Evolutionary conservation across 768 basidiomycete genomes (phyloP).

Genomic region (Kockovaella imperatae): DNA sequence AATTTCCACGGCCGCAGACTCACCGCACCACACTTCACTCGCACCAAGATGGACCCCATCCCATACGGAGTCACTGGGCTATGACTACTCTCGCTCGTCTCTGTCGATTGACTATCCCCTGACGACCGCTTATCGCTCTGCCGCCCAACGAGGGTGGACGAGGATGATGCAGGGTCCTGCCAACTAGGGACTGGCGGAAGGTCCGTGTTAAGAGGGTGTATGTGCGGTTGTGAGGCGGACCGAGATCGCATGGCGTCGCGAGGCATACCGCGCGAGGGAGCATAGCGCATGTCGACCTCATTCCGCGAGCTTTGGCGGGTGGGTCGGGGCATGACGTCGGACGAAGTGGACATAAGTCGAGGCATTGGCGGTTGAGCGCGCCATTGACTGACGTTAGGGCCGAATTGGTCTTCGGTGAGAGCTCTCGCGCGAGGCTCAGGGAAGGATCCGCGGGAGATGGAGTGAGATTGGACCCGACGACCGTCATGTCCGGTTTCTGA

Average conservation of each 20-base stretch:
- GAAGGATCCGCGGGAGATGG: slow-evolving; percentile 55
- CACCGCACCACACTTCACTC: slow-evolving; percentile 75
- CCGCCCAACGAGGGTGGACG: slow-evolving; percentile 26
- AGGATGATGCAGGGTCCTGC: too few species aligned
- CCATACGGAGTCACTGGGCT: slow-evolving; percentile 47
- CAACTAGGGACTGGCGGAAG: too few species aligned
- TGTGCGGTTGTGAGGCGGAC: too few species aligned
- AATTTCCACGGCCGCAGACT: slow-evolving; percentile 2
- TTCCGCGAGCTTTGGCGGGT: too few species aligned
- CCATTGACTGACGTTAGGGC: slow-evolving; percentile 61
- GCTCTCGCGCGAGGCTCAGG: slow-evolving; percentile 55
- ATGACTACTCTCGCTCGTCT: slow-evolving; percentile 56
- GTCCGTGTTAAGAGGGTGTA: too few species aligned
- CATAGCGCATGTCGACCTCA: too few species aligned
- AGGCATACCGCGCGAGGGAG: too few species aligned
- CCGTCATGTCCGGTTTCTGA: slow-evolving; percentile 41
- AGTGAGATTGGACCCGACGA: slow-evolving; percentile 53
- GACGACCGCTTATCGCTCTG: slow-evolving; percentile 36
- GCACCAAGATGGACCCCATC: slow-evolving; percentile 65
- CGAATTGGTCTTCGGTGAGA: slow-evolving; percentile 62
- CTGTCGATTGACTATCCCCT: slow-evolving; percentile 42
- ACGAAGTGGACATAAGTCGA: slow-evolving; percentile 34
- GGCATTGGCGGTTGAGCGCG: slow-evolving; percentile 47
- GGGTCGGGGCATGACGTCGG: too few species aligned
- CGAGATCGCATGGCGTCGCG: too few species aligned